Conservation (phyloP, 2,329 filamentous ascomycete species). For the Fusarium virguliforme region DNA sequence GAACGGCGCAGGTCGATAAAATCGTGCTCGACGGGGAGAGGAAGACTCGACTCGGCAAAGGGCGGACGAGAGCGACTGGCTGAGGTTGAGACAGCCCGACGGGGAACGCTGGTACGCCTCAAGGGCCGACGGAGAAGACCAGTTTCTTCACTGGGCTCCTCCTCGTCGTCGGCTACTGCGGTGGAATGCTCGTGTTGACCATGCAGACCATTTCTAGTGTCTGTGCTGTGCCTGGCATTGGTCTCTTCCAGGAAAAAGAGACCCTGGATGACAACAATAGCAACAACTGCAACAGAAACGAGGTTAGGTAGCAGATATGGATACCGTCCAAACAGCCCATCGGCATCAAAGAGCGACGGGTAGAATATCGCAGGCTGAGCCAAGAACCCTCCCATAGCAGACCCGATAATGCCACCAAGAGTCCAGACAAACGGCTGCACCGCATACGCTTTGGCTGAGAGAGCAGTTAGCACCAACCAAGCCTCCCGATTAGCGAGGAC, state of each 20-base stretch:
- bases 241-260: constrained; percentile 73
- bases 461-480: not conserved
- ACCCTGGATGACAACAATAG: constrained; percentile 76
- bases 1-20: constrained; percentile 50
- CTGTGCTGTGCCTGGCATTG: constrained; percentile 40
- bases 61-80: constrained; percentile 40
- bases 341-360: constrained; percentile 75
- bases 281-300: constrained; percentile 76
- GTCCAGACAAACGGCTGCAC: constrained; percentile 93
- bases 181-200: constrained; percentile 43
- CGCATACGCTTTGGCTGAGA: constrained; percentile 76
- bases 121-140: constrained; percentile 43
- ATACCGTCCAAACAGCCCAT: constrained; percentile 70
- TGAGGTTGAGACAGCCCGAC: constrained; percentile 38
- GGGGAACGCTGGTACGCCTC: constrained; percentile 29
- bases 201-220: constrained; percentile 1
- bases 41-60: constrained; percentile 45
- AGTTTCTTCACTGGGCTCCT: constrained; percentile 41
- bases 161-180: constrained; percentile 39
- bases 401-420: constrained; percentile 89
- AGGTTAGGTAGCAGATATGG: constrained; percentile 67
- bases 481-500: fast-evolving
- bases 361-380: constrained; percentile 72
- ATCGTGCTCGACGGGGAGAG: constrained; percentile 43
- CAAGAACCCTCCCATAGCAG: constrained; percentile 85